phyloP scores from a whole-genome alignment of 345 rosid species.

The Ricinus communis region DNA sequence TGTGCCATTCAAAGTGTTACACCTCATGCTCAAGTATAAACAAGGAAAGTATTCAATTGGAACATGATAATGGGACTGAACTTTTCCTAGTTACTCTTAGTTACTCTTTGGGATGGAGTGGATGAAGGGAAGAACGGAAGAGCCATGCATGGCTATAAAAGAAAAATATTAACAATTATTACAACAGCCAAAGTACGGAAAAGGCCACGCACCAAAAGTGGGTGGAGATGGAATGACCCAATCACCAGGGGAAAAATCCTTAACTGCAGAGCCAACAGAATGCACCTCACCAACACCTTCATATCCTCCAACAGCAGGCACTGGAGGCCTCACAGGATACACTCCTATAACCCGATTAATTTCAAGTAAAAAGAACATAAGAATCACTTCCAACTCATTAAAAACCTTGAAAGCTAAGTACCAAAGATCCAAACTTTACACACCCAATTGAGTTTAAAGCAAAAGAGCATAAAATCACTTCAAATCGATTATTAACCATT shows the following conservation, averaged over 20 bases:
- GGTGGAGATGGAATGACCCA: conserved; percentile 91
- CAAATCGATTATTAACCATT: background rate
- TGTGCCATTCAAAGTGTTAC: background rate
- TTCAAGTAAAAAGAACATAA: background rate
- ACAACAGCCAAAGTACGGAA: background rate
- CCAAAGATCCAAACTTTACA: background rate
- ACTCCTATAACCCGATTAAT: conserved; percentile 47
- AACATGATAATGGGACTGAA: too few relatives aligned
- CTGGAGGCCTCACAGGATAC: conserved; percentile 83
- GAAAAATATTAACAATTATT: background rate
- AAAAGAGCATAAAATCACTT: background rate
- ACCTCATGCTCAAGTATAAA: background rate
- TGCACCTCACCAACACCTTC: conserved; percentile 90
- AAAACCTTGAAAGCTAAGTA: background rate
- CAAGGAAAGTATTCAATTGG: too few relatives aligned
- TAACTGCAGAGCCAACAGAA: conserved; percentile 68
- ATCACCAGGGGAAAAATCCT: conserved; percentile 64
- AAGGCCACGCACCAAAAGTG: conserved; percentile 50
- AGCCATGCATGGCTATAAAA: background rate
- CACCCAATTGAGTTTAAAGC: background rate
- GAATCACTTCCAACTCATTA: background rate
- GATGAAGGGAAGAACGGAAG: too few relatives aligned
- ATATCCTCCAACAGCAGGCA: conserved; percentile 92
- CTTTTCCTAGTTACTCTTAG: too few relatives aligned
- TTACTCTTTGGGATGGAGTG: too few relatives aligned